Conservation (phyloP, 352 stramenopile genomes). For the Pythium pyrilobum region DNA sequence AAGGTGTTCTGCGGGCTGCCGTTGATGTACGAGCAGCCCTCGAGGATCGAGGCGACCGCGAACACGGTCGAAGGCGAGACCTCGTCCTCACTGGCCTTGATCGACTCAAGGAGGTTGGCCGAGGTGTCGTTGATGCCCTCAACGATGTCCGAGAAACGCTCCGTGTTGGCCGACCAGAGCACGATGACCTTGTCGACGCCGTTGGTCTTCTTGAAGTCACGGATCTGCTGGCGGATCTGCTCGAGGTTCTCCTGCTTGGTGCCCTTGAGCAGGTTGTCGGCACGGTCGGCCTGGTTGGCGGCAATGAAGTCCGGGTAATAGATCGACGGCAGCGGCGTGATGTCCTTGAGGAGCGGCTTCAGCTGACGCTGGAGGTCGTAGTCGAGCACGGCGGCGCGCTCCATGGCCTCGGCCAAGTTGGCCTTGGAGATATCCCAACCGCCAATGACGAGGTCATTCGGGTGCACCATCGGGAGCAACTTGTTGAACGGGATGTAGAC, state of each 20-base stretch:
- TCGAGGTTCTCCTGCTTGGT: slow-evolving; percentile 98
- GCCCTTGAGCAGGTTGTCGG: slow-evolving; percentile 96
- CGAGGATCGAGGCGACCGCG: slow-evolving; percentile 97
- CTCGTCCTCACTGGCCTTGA: slow-evolving; percentile 93
- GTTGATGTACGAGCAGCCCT: slow-evolving; percentile 99
- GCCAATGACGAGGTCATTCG: slow-evolving; percentile 97
- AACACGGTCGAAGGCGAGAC: slow-evolving; percentile 97
- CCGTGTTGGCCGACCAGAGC: slow-evolving; percentile 99
- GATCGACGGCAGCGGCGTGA: slow-evolving; percentile 95
- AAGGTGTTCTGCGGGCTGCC: slow-evolving; percentile 99
- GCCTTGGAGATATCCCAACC: slow-evolving; percentile 98
- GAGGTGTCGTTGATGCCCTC: slow-evolving; percentile 98
- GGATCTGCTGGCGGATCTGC: slow-evolving; percentile 91
- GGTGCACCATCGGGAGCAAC: slow-evolving; percentile 97
- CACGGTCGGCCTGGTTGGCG: slow-evolving; percentile 97
- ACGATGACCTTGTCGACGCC: slow-evolving; percentile 98
- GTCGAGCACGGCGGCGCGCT: slow-evolving; percentile 94
- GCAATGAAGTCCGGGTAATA: slow-evolving; percentile 99
- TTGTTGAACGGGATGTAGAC: slow-evolving; percentile 98
- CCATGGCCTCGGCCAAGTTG: slow-evolving; percentile 97
- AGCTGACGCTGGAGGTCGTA: slow-evolving; percentile 97
- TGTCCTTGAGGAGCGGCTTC: slow-evolving; percentile 94
- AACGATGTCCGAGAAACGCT: slow-evolving; percentile 97
- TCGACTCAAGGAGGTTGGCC: slow-evolving; percentile 95
- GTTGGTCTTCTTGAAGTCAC: slow-evolving; percentile 95